phyloP scores from a whole-genome alignment of 257 asterid genomes.

The Capsicum chinense region DNA sequence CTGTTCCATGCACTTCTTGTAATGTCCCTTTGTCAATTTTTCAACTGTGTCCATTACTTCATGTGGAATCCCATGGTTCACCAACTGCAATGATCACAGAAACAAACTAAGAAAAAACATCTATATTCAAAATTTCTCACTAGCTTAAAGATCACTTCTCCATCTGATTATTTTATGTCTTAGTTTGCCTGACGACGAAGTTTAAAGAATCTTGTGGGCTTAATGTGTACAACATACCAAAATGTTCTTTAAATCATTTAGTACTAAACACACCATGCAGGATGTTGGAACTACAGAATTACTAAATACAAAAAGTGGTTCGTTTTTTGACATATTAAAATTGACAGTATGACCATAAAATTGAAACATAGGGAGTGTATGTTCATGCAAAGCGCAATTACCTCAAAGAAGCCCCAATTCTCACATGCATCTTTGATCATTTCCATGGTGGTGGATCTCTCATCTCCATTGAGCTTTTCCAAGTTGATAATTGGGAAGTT shows the following conservation, averaged over 20 bases:
- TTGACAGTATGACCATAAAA: neutral
- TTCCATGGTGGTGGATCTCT: slow-evolving; percentile 26
- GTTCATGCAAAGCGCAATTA: neutral
- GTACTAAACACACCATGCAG: neutral
- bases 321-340: neutral
- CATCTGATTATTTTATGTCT: neutral
- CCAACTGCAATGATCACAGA: slow-evolving; percentile 41
- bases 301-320: neutral
- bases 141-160: neutral
- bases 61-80: slow-evolving; percentile 66
- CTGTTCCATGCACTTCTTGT: slow-evolving; percentile 58
- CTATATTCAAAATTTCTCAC: neutral
- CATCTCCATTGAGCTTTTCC: slow-evolving; percentile 32
- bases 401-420: slow-evolving; percentile 45
- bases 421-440: slow-evolving; percentile 35
- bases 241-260: neutral
- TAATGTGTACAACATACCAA: neutral
- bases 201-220: neutral
- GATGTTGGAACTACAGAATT: neutral
- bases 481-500: slow-evolving; percentile 36
- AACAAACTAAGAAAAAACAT: neutral
- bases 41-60: slow-evolving; percentile 67
- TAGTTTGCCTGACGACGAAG: neutral
- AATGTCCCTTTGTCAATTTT: slow-evolving; percentile 58
- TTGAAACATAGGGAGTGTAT: neutral